Percentiles rank a stretch among this genome's conserved stretches.
phyloP scores from a whole-genome alignment of 1,284 basidiomycete species.

The Agaricales sp. region DNA sequence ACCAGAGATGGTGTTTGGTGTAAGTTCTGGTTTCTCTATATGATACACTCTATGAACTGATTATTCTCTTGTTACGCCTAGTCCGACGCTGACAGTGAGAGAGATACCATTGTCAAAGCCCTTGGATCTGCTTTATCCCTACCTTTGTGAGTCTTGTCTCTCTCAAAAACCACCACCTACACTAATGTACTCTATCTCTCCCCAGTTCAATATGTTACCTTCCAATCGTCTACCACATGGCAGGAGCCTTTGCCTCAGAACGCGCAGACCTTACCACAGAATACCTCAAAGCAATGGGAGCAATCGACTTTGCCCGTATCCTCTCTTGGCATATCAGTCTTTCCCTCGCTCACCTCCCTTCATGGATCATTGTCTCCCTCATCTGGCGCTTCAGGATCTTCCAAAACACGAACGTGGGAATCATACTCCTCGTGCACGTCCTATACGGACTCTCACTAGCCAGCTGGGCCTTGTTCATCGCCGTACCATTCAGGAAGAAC shows the following conservation, averaged over 20 bases:
- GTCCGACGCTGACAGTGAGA: conserved; percentile 46
- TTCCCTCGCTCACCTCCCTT: conserved; percentile 45
- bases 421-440: conserved; percentile 57
- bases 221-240: conserved; percentile 63
- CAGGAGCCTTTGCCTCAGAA: conserved; percentile 55
- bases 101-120: conserved; percentile 38
- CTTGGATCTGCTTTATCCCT: conserved; percentile 51
- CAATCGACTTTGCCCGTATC: conserved; percentile 55
- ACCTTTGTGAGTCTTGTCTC: conserved; percentile 64
- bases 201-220: conserved; percentile 53
- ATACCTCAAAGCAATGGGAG: conserved; percentile 68
- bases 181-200: conserved; percentile 26
- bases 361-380: conserved; percentile 55
- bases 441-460: conserved; percentile 61
- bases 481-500: conserved; percentile 60
- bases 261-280: conserved; percentile 49
- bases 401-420: conserved; percentile 43
- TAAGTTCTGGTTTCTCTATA: conserved; percentile 23
- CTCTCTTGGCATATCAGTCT: conserved; percentile 55
- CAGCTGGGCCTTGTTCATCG: conserved; percentile 62
- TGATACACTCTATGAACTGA: conserved; percentile 37
- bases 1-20: conserved; percentile 44
- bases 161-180: conserved; percentile 50
- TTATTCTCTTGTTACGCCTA: conserved; percentile 47
- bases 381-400: conserved; percentile 62